Conservation (phyloP, 768 basidiomycete genomes). For the Polyporus arcularius region DNA sequence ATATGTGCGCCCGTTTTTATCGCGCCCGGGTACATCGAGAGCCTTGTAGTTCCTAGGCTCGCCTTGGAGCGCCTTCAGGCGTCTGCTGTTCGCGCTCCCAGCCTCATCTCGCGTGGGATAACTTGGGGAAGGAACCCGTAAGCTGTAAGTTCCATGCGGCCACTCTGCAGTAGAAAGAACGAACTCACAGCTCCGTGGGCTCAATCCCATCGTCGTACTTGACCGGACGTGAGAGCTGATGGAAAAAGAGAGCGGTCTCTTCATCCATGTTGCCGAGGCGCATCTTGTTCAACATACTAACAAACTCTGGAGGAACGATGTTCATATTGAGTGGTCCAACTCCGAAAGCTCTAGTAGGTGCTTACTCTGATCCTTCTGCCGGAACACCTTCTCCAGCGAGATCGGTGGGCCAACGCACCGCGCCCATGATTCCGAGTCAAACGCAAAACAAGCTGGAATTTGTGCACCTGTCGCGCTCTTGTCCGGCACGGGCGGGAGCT, state of each 20-base stretch:
- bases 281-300: constrained; percentile 88
- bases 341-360: neutral
- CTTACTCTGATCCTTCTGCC: constrained; percentile 80
- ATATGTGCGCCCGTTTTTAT: constrained; percentile 43
- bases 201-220: constrained; percentile 71
- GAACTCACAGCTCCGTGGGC: constrained; percentile 75
- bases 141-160: neutral
- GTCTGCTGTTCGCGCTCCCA: constrained; percentile 60
- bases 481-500: constrained; percentile 79
- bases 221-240: constrained; percentile 54
- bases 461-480: constrained; percentile 45
- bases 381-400: constrained; percentile 73
- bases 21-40: constrained; percentile 45
- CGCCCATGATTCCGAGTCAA: constrained; percentile 78
- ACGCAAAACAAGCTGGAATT: constrained; percentile 64
- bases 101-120: constrained; percentile 75
- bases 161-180: neutral
- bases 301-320: constrained; percentile 43
- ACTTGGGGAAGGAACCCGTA: constrained; percentile 35
- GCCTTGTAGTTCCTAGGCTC: constrained; percentile 42
- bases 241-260: constrained; percentile 50
- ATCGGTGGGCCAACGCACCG: constrained; percentile 59
- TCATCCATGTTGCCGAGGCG: constrained; percentile 66
- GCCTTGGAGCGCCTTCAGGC: constrained; percentile 47
- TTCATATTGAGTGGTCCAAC: neutral